Conservation (phyloP, 2,329 filamentous ascomycete genomes). For the Xylariaceae sp. region DNA sequence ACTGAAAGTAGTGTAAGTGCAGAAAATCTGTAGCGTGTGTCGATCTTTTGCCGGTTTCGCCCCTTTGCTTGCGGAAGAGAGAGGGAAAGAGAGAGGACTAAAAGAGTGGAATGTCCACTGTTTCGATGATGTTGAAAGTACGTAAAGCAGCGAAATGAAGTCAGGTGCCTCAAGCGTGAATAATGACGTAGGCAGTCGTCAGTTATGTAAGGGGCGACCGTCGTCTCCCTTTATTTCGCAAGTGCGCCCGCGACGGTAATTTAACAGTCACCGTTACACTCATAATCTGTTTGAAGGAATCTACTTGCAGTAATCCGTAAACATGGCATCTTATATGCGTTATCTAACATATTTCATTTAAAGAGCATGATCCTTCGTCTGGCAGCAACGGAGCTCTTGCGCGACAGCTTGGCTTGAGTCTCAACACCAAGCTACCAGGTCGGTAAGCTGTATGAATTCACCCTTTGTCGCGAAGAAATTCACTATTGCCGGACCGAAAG, state of each 20-base stretch:
- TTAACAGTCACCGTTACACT: no score
- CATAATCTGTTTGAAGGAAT: no score
- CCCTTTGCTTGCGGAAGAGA: background rate
- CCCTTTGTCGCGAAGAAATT: background rate
- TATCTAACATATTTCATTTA: background rate
- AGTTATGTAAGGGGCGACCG: no score
- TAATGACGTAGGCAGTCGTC: background rate
- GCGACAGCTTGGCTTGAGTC: background rate
- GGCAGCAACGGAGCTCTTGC: background rate
- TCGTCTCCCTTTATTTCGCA: no score
- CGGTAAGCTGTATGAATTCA: no score
- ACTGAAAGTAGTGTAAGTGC: background rate
- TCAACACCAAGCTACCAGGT: background rate
- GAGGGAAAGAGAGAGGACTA: background rate
- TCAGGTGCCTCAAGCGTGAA: background rate
- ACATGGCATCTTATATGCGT: background rate
- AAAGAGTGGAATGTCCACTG: no score
- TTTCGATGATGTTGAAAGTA: background rate
- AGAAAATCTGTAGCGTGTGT: no score
- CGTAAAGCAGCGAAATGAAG: background rate
- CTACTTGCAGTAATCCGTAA: background rate
- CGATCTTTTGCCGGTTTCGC: background rate
- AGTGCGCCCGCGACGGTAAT: no score
- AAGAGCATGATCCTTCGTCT: background rate
- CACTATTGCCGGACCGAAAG: background rate